A percentile compares a stretch with the other conserved stretches of the same genome.
Conservation (phyloP, 2,329 filamentous ascomycete genomes). For the Aspergillus felis region DNA sequence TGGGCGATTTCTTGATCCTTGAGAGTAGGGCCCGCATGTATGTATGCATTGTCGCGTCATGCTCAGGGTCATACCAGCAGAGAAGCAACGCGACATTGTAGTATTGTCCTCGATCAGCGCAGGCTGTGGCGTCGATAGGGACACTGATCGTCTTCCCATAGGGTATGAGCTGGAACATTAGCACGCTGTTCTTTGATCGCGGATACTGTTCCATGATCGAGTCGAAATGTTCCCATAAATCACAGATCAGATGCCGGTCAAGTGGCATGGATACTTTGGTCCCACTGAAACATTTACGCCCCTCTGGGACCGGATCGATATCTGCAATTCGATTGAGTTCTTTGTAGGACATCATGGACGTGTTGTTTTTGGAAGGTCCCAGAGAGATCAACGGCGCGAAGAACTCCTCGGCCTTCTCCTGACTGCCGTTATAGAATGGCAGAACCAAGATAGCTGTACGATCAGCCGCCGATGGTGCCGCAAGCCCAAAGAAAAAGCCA, state of each 20-base stretch:
- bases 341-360: slow-evolving; percentile 5
- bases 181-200: slow-evolving; percentile 3
- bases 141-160: slow-evolving; percentile 2
- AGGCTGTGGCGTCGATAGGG: slow-evolving; percentile 7
- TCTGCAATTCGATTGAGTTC: slow-evolving; percentile 4
- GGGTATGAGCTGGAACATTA: slow-evolving; percentile 8
- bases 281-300: slow-evolving; percentile 5
- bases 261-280: slow-evolving; percentile 2
- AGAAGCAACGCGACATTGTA: slow-evolving; percentile 6
- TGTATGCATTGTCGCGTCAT: slow-evolving; percentile 1
- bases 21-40: neutral
- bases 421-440: slow-evolving; percentile 5
- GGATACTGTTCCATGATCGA: neutral
- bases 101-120: slow-evolving; percentile 5
- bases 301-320: slow-evolving; percentile 6
- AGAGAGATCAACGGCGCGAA: slow-evolving; percentile 2
- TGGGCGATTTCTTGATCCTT: neutral
- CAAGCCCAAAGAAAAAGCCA: slow-evolving; percentile 9
- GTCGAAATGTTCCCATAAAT: slow-evolving; percentile 3
- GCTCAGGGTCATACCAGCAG: slow-evolving; percentile 5
- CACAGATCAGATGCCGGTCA: neutral
- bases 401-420: neutral
- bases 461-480: neutral
- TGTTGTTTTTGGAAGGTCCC: neutral
- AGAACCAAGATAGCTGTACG: neutral